Conservation (phyloP, 176 grass and related monocot genomes). For the Aechmea fasciata region DNA sequence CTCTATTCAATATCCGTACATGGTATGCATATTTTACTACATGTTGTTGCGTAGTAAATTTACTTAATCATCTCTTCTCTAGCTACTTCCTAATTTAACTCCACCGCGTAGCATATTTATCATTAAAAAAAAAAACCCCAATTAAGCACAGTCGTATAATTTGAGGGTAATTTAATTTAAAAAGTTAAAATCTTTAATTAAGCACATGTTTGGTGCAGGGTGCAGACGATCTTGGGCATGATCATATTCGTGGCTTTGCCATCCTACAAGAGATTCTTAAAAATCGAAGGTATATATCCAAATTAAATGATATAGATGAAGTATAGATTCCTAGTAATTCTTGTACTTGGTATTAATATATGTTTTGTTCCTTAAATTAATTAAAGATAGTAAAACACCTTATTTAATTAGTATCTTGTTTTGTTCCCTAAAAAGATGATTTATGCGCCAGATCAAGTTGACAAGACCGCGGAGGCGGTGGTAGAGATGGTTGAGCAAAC, state of each 20-base stretch:
- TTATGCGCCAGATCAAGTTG: not conserved
- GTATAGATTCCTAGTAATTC: not conserved
- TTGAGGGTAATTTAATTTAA: too few relatives aligned
- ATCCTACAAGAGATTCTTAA: constrained; percentile 24
- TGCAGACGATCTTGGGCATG: constrained; percentile 7
- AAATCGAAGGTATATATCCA: constrained; percentile 21
- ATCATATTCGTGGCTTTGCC: constrained; percentile 11
- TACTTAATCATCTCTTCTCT: not conserved
- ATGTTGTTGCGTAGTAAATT: not conserved
- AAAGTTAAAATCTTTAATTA: too few relatives aligned
- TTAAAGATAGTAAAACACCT: not conserved
- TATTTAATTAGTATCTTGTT: too few relatives aligned
- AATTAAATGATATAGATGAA: not conserved
- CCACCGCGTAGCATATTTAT: too few relatives aligned
- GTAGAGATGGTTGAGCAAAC: not conserved
- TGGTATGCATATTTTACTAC: not conserved
- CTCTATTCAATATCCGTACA: not conserved
- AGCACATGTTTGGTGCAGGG: constrained; percentile 3
- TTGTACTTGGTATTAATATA: not conserved
- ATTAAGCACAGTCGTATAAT: too few relatives aligned
- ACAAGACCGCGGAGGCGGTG: not conserved
- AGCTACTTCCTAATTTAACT: not conserved
- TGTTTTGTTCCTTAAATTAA: not conserved
- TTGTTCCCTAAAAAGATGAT: not conserved
- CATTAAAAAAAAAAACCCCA: too few relatives aligned